Percentiles rank a stretch among this genome's conserved stretches.
Evolutionary conservation across 2,329 filamentous ascomycete species (phyloP).

Genomic region (Pseudogymnoascus destructans): DNA sequence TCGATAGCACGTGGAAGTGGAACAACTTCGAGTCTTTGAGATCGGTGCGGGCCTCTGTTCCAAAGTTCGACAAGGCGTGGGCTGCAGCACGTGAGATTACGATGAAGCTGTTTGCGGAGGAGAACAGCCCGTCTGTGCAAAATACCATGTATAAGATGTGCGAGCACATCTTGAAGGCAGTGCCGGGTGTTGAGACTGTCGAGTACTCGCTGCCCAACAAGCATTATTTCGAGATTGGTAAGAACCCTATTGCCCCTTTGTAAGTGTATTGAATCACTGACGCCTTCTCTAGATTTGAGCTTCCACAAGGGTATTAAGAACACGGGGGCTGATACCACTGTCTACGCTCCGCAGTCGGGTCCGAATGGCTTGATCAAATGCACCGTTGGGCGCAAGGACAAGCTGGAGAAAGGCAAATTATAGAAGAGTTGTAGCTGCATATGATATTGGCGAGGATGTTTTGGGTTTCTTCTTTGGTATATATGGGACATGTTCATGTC

Average conservation of each 20-base stretch:
- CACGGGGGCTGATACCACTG: constrained; percentile 87
- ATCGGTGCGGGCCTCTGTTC: constrained; percentile 50
- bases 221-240: constrained; percentile 94
- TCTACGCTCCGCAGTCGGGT: constrained; percentile 83
- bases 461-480: neutral
- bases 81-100: constrained; percentile 68
- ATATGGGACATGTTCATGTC: neutral
- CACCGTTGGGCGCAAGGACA: constrained; percentile 51
- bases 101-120: constrained; percentile 80
- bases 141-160: constrained; percentile 99
- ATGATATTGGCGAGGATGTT: neutral
- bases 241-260: constrained; percentile 27
- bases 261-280: constrained; percentile 16
- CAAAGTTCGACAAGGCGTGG: constrained; percentile 69
- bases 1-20: constrained; percentile 83
- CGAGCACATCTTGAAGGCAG: constrained; percentile 66
- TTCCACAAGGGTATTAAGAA: constrained; percentile 97
- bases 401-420: neutral
- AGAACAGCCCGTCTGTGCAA: constrained; percentile 87
- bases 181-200: constrained; percentile 58
- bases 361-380: constrained; percentile 95
- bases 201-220: constrained; percentile 89
- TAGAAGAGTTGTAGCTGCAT: neutral
- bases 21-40: constrained; percentile 51
- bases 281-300: constrained; percentile 54